These are phyloP conservation scores for Lentinus brumalis DNA, from an alignment of 768 basidiomycete genomes.

Conservation along the genomic window DNA sequence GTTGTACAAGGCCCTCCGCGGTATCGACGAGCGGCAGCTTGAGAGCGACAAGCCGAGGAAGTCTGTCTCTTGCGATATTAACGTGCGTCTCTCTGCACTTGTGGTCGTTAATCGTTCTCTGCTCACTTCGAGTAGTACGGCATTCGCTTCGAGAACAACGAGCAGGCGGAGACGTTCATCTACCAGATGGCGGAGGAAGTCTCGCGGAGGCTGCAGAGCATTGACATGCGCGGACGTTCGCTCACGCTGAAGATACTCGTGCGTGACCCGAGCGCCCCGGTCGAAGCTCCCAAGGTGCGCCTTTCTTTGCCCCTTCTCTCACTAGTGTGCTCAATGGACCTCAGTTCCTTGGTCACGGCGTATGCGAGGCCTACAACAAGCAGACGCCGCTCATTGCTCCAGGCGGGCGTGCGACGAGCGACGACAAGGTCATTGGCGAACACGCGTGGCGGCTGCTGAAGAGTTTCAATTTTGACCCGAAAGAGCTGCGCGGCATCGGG, in stretches of 20 bases:
- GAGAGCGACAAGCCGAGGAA: constrained; percentile 87
- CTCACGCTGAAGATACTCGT: constrained; percentile 90
- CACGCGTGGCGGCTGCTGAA: constrained; percentile 77
- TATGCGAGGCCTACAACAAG: constrained; percentile 81
- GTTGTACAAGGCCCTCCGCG: constrained; percentile 80
- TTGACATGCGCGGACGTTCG: constrained; percentile 69
- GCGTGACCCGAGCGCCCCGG: constrained; percentile 80
- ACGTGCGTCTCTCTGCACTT: constrained; percentile 54
- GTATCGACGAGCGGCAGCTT: constrained; percentile 78
- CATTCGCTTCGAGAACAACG: constrained; percentile 84
- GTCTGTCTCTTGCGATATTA: constrained; percentile 93
- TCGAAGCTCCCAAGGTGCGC: constrained; percentile 85
- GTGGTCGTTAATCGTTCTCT: not conserved
- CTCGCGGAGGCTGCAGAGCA: constrained; percentile 63
- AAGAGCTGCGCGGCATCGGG: constrained; percentile 88
- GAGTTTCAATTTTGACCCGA: constrained; percentile 75
- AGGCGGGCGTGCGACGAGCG: constrained; percentile 71
- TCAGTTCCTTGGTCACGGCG: constrained; percentile 91
- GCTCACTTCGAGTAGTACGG: constrained; percentile 68
- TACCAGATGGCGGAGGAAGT: constrained; percentile 79
- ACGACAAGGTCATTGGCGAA: constrained; percentile 69
- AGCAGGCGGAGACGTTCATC: constrained; percentile 81
- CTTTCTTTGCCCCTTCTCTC: not conserved
- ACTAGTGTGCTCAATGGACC: not conserved
- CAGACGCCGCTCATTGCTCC: constrained; percentile 60